Evolutionary conservation across 441 rosid genomes (phyloP), one percentile per base, ranked within the genome.

Genomic region (Erysimum cheiri): DNA sequence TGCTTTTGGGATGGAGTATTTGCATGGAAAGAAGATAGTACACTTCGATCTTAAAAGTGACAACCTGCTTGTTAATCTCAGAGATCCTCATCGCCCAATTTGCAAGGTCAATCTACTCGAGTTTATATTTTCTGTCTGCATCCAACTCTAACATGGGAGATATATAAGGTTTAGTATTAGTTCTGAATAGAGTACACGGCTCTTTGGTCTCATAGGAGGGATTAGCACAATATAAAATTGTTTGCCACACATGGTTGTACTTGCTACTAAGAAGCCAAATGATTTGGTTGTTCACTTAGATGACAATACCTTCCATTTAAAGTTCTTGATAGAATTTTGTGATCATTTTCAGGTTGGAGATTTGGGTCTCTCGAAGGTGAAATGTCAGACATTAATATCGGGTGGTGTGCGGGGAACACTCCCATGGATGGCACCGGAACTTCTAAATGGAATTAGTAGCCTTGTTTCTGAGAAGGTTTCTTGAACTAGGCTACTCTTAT

Each of bases 1-100:
- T 0, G 59, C 59, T 32, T 54, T 54, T 32, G 59, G 59, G 8
- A 54, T 54, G 59, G 59, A 54, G 26, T 54, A 54, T 32, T 54
- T 54, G 26, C 59, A 54, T 54, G 59, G 40, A 54, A 54, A 54
- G 40, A 54, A 54, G 2, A 54, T 54, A 31, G 59, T 54, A 54
- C 59, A 54, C 59, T 54, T 54, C 32, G 59, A 54, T 54, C 59
- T 54, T 32, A 54, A 54, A 54, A 54, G 59, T 54, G 59, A 31
- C 8, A 54, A 54, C 19, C n/a, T 54, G 5, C 13, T 54, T 6
- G 26, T 54, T 15, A 54, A 54, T 32, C 59, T 54, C 40, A 32
- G 13, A 7, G 59, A 54, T 54, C 59, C 40, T 54, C 59, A 54
- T 54, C 59, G 24, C 24, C 59, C 59, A 14, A 54, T 54, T 54